Evolutionary conservation across 176 grass and related monocot species (phyloP), one percentile per base, ranked within the genome.

Genomic region (Typha latifolia): DNA sequence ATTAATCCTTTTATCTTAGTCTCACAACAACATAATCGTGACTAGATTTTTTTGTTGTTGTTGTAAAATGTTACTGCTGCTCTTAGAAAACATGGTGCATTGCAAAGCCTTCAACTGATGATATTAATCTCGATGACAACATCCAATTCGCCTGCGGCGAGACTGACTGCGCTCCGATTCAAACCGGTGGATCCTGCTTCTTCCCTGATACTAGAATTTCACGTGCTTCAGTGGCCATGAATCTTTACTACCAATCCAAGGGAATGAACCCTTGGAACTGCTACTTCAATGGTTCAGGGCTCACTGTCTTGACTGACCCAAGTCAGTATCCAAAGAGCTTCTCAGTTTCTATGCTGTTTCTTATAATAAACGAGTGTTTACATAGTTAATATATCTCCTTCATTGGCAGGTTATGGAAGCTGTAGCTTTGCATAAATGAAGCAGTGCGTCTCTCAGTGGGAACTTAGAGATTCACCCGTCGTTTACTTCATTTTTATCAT

Each of bases 171-270:
- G 4, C 14, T 16, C 21, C 29, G 14, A 29, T 70, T 14, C 49
- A 49, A 26, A 16, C 49, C 12, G 49, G 53, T 20, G 29, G 68
- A 16, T 3, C 29, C 4, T 70, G 68, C 49, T 70, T 70, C 50
- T 27, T 55, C 68, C 68, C 68, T 12, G 27, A 57, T 3, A 24
- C 23, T 0, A 49, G 51, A 23, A 70, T 70, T 49, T 55, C 6
- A 16, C 68, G 47, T 43, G 68, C 68, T 70, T 70, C 68, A 14
- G 51, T 70, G 14, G 69, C 69, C 51, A 71, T 71, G 69, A 61
- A 69, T 53, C 67, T 69, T 49, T 69, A 55, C 67, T 55, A 69
- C 67, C 67, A 55, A 24, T 50, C 67, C 13, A 69, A 53, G 23
- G 67, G 67, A 50, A 71, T 26, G 27, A 71, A 61, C 52, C 52